phyloP scores from a whole-genome alignment of 345 rosid genomes.

The Gossypium rotundifolium region DNA sequence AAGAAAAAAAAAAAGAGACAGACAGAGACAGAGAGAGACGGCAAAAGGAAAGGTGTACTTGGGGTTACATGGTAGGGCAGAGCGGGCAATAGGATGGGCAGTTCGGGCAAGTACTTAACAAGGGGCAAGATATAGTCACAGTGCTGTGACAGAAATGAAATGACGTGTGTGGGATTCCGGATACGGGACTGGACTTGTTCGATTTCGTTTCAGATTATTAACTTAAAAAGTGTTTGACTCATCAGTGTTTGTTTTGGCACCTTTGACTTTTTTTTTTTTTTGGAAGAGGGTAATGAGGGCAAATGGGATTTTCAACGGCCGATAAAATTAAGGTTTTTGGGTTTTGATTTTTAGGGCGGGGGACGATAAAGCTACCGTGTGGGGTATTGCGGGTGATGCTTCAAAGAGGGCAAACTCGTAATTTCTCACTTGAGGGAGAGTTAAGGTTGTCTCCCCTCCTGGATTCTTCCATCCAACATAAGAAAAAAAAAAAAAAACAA shows the following conservation, averaged over 20 bases:
- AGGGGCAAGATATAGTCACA: constrained; percentile 21
- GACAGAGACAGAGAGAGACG: constrained; percentile 24
- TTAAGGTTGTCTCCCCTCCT: constrained; percentile 48
- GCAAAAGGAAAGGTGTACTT: constrained; percentile 32
- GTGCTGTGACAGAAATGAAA: constrained; percentile 23
- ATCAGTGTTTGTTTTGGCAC: not conserved
- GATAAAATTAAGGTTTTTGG: not conserved
- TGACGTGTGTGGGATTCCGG: constrained; percentile 14
- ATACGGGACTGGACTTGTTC: not conserved
- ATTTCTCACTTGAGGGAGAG: constrained; percentile 22
- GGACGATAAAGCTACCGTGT: not conserved
- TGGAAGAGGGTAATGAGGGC: not conserved
- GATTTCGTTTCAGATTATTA: too few relatives aligned
- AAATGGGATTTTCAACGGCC: not conserved
- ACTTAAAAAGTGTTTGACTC: constrained; percentile 15
- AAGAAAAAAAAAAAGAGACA: not conserved
- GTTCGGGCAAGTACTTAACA: constrained; percentile 17
- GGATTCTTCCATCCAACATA: constrained; percentile 25
- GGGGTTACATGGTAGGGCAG: constrained; percentile 39
- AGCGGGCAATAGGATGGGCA: constrained; percentile 38
- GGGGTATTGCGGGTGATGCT: not conserved
- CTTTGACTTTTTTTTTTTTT: constrained; percentile 15
- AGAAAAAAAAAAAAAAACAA: too few relatives aligned
- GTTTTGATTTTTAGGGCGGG: too few relatives aligned
- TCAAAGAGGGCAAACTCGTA: not conserved